phyloP scores from a whole-genome alignment of 352 stramenopile species.

The Globisporangium echinulatum region DNA sequence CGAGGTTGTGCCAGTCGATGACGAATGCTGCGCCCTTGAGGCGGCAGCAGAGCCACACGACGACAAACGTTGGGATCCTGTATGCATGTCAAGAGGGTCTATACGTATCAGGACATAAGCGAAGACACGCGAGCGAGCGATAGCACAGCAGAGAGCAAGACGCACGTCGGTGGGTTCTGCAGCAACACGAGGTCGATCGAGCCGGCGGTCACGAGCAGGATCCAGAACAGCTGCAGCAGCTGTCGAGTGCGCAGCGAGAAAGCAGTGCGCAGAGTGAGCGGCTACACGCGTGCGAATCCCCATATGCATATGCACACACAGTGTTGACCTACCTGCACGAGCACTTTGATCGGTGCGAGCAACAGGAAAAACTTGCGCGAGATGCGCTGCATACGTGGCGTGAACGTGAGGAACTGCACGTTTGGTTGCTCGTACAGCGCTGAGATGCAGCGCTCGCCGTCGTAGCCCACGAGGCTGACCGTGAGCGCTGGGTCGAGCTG shows the following conservation, averaged over 20 bases:
- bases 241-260: slow-evolving; percentile 10
- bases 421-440: slow-evolving; percentile 53
- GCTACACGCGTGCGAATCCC: too few species aligned
- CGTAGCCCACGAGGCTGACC: slow-evolving; percentile 93
- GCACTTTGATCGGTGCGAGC: slow-evolving; percentile 81
- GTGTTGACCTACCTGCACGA: slow-evolving; percentile 32
- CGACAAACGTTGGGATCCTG: slow-evolving; percentile 93
- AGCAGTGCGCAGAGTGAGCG: too few species aligned
- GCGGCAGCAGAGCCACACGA: slow-evolving; percentile 75
- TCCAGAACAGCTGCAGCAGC: slow-evolving; percentile 76
- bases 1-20: slow-evolving; percentile 99
- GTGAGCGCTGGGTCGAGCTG: slow-evolving; percentile 43
- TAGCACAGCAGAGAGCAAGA: neutral
- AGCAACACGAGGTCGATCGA: slow-evolving; percentile 92
- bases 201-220: slow-evolving; percentile 67
- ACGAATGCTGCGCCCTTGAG: slow-evolving; percentile 89
- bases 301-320: neutral
- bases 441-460: slow-evolving; percentile 84
- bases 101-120: too few species aligned
- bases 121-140: neutral
- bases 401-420: slow-evolving; percentile 74
- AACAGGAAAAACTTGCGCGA: slow-evolving; percentile 65
- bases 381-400: slow-evolving; percentile 52
- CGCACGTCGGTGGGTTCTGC: slow-evolving; percentile 96
- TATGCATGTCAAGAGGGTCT: neutral